Evolutionary conservation across 2,329 filamentous ascomycete species (phyloP).

Genomic region (Colletotrichum eleusines): DNA sequence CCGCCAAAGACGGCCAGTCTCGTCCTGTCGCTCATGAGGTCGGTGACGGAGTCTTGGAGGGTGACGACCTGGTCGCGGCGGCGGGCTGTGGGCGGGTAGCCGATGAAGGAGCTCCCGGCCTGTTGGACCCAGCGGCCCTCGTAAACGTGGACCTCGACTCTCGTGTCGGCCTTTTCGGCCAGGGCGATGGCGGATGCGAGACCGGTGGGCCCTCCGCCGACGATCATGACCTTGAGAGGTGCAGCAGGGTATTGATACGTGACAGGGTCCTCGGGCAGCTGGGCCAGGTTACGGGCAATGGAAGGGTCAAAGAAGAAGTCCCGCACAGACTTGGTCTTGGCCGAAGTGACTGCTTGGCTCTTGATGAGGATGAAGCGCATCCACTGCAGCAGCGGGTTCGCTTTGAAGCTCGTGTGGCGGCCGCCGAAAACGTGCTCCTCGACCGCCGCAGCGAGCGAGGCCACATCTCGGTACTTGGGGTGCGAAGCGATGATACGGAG

Average conservation of each 20-base stretch:
- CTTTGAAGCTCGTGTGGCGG: slow-evolving; percentile 47
- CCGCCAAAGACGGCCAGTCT: slow-evolving; percentile 49
- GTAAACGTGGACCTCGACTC: slow-evolving; percentile 51
- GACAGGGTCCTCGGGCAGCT: slow-evolving; percentile 44
- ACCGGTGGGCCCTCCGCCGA: slow-evolving; percentile 44
- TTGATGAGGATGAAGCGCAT: slow-evolving; percentile 52
- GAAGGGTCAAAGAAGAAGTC: slow-evolving; percentile 54
- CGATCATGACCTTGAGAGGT: slow-evolving; percentile 44
- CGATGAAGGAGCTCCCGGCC: slow-evolving; percentile 41
- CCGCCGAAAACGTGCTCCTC: slow-evolving; percentile 46
- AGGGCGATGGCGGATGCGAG: slow-evolving; percentile 50
- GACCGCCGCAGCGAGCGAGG: slow-evolving; percentile 46
- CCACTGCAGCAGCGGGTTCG: slow-evolving; percentile 49
- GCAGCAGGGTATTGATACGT: slow-evolving; percentile 47
- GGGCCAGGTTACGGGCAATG: slow-evolving; percentile 46
- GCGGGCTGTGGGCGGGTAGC: slow-evolving; percentile 48
- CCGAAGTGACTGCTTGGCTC: slow-evolving; percentile 44
- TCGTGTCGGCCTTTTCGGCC: slow-evolving; percentile 50
- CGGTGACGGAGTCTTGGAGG: slow-evolving; percentile 51
- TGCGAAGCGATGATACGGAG: slow-evolving; percentile 49
- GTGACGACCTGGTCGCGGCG: slow-evolving; percentile 53
- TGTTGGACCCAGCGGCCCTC: slow-evolving; percentile 50
- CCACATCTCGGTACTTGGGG: slow-evolving; percentile 44
- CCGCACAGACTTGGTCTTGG: slow-evolving; percentile 45
- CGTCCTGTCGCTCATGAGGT: slow-evolving; percentile 46